phyloP scores from a whole-genome alignment of 2,329 filamentous ascomycete genomes.

The Xylariaceae sp. region DNA sequence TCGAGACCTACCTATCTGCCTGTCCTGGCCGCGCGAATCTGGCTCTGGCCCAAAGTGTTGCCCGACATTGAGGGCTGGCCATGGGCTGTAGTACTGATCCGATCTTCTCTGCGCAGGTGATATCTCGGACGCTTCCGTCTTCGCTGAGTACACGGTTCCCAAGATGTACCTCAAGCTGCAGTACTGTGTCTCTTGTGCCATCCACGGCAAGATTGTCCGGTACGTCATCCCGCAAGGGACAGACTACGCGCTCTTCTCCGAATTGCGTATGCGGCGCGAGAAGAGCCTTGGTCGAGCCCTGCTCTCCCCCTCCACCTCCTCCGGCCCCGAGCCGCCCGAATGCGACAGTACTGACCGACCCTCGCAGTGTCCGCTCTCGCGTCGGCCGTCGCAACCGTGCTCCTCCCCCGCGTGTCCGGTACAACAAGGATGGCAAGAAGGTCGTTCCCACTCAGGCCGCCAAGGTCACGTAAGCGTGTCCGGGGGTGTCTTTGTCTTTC shows the following conservation, averaged over 20 bases:
- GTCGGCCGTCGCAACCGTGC: slow-evolving; percentile 98
- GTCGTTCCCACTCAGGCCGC: slow-evolving; percentile 76
- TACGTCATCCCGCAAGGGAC: slow-evolving; percentile 62
- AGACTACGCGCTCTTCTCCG: slow-evolving; percentile 37
- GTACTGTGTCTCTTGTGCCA: slow-evolving; percentile 99
- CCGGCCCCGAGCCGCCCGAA: slow-evolving; percentile 14
- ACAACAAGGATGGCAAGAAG: slow-evolving; percentile 99
- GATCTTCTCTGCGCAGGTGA: slow-evolving; percentile 59
- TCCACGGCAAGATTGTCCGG: slow-evolving; percentile 99
- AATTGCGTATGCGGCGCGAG: slow-evolving; percentile 37
- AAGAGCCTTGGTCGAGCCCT: slow-evolving; percentile 53
- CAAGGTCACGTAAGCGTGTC: slow-evolving; percentile 45
- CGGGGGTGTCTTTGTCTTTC: slow-evolving; percentile 18
- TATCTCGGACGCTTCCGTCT: slow-evolving; percentile 99
- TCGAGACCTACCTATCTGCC: slow-evolving; percentile 26
- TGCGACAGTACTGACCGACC: slow-evolving; percentile 39
- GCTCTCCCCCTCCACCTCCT: slow-evolving; percentile 17
- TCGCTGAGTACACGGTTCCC: slow-evolving; percentile 97
- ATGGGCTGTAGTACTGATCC: slow-evolving; percentile 5
- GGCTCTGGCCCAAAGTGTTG: background rate
- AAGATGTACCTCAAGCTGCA: slow-evolving; percentile 99
- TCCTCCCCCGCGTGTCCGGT: slow-evolving; percentile 91
- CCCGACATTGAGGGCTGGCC: background rate
- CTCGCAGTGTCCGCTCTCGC: slow-evolving; percentile 81
- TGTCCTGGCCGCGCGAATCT: background rate